A percentile compares a stretch with the other conserved stretches of the same genome.
Conservation (phyloP, 1,139 yeast genomes). For the Zygosaccharomyces sapae region DNA sequence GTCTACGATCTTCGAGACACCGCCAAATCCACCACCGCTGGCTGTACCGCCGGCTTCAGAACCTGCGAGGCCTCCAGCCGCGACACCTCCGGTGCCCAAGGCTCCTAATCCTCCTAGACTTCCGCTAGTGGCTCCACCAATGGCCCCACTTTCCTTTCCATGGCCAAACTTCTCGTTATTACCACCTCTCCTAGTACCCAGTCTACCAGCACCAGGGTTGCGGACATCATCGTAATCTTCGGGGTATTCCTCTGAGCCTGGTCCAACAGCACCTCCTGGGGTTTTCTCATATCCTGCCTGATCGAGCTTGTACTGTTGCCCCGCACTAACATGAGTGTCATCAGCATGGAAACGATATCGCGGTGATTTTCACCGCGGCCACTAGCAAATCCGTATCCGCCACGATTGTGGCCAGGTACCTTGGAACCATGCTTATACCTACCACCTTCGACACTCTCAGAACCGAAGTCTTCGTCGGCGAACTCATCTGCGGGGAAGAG, state of each 20-base stretch:
- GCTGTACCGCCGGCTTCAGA: not conserved
- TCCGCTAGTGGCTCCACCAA: not conserved
- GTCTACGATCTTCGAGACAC: not conserved
- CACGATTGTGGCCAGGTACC: not conserved
- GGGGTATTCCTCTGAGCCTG: slow-evolving; percentile 3
- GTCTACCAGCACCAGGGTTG: not conserved
- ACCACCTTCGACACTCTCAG: not conserved
- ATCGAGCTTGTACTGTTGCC: not conserved
- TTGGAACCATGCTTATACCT: not conserved
- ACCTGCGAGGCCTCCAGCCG: no score
- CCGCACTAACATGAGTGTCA: not conserved
- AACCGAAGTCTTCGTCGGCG: not conserved
- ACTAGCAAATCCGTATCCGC: no score
- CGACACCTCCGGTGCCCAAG: not conserved
- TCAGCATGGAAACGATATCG: no score
- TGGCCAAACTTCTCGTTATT: no score
- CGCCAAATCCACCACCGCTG: not conserved
- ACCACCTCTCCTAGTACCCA: not conserved
- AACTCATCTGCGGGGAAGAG: slow-evolving; percentile 1
- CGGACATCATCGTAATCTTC: slow-evolving; percentile 3
- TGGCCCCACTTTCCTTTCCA: no score
- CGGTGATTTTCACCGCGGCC: not conserved
- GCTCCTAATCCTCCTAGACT: not conserved
- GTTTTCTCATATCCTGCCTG: slow-evolving; percentile 1
- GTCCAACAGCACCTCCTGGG: slow-evolving; percentile 1